phyloP scores from a whole-genome alignment of 2,329 filamentous ascomycete species.

The Gnomoniopsis smithogilvyi region DNA sequence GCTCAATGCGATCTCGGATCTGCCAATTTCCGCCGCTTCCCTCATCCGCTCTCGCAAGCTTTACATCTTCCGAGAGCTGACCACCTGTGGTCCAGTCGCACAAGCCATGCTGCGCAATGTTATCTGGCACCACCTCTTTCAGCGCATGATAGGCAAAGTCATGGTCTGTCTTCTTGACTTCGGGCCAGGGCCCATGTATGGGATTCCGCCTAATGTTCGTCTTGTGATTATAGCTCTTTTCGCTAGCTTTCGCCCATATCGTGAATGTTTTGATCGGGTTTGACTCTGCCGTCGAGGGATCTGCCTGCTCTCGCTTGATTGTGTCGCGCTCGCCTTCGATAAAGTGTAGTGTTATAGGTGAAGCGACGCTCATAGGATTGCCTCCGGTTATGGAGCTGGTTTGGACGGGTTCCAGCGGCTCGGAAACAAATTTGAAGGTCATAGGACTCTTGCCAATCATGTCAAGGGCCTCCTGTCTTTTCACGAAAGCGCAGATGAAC shows the following conservation, averaged over 20 bases:
- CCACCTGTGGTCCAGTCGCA: conserved; percentile 39
- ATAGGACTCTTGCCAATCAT: conserved; percentile 47
- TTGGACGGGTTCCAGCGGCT: conserved; percentile 21
- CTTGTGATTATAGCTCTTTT: conserved; percentile 41
- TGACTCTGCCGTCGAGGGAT: neutral
- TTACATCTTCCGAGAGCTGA: conserved; percentile 21
- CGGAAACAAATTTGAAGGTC: conserved; percentile 37
- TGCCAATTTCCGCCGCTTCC: conserved; percentile 17
- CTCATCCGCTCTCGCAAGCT: conserved; percentile 10
- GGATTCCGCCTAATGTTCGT: conserved; percentile 32
- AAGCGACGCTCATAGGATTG: conserved; percentile 9
- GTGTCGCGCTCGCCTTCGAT: neutral
- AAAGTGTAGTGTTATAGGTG: conserved; percentile 20
- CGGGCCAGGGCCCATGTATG: conserved; percentile 41
- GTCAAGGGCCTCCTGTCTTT: conserved; percentile 32
- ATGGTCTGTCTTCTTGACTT: conserved; percentile 21
- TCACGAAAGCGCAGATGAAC: conserved; percentile 48
- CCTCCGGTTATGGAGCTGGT: conserved; percentile 18
- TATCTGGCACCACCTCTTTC: conserved; percentile 35
- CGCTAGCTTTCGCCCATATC: conserved; percentile 37
- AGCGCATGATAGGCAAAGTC: conserved; percentile 36
- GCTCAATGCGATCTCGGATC: conserved; percentile 11
- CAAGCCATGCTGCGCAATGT: conserved; percentile 35
- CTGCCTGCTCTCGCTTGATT: neutral
- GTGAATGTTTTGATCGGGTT: conserved; percentile 34